A percentile compares a stretch with the other conserved stretches of the same genome.
Evolutionary conservation across 2,329 filamentous ascomycete species (phyloP).

Genomic region (Venturiaceae sp.): DNA sequence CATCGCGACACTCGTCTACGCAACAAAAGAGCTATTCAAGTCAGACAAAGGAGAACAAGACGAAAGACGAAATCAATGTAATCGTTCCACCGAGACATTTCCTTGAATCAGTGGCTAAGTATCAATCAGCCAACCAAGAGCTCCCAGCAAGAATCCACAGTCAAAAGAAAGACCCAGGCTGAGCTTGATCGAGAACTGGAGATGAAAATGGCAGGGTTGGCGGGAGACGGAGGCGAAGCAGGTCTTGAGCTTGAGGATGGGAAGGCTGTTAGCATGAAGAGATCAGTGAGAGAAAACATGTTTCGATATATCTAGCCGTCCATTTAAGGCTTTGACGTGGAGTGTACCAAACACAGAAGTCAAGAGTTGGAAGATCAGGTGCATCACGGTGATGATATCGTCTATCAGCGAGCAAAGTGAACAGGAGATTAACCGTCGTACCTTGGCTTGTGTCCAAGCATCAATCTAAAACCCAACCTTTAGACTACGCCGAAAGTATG

Average conservation of each 20-base stretch:
- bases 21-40: not conserved
- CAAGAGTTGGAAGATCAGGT: too few relatives aligned
- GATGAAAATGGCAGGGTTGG: constrained; percentile 53
- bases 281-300: constrained; percentile 67
- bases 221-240: constrained; percentile 60
- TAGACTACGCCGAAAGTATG: not conserved
- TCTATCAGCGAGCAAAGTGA: too few relatives aligned
- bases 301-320: constrained; percentile 57
- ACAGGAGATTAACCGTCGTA: too few relatives aligned
- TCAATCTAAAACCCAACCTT: not conserved
- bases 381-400: too few relatives aligned
- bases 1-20: not conserved
- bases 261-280: constrained; percentile 61
- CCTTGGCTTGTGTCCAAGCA: not conserved
- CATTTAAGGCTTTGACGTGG: not conserved
- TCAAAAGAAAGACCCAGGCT: constrained; percentile 42
- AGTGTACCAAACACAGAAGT: too few relatives aligned
- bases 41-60: not conserved
- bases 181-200: constrained; percentile 59
- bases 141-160: not conserved
- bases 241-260: constrained; percentile 71
- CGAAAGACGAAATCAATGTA: not conserved
- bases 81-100: not conserved
- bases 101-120: not conserved
- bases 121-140: not conserved